phyloP scores from a whole-genome alignment of 805 yeast genomes.

The Wickerhamiella vanderwaltii region DNA sequence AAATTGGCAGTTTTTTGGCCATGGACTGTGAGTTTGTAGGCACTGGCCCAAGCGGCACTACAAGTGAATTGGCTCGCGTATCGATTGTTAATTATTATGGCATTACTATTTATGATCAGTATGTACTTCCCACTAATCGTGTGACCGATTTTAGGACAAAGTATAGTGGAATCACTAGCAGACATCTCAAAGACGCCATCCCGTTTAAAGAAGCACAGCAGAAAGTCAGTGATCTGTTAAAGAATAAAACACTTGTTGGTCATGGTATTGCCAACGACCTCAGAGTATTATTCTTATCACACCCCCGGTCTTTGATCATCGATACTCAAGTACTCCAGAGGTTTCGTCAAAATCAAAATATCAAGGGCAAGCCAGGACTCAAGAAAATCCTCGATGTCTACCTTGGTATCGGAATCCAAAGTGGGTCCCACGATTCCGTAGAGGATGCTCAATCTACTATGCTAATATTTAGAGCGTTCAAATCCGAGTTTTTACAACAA shows the following conservation, averaged over 20 bases:
- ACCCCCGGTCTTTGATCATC: conserved; percentile 50
- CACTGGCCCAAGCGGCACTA: conserved; percentile 57
- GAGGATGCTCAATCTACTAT: conserved; percentile 87
- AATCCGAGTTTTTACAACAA: conserved; percentile 8
- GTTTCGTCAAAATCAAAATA: conserved; percentile 34
- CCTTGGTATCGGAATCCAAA: conserved; percentile 51
- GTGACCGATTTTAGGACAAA: conserved; percentile 90
- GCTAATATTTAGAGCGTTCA: conserved; percentile 41
- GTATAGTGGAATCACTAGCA: conserved; percentile 76
- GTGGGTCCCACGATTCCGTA: conserved; percentile 69
- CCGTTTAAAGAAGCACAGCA: conserved; percentile 55
- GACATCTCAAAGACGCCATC: conserved; percentile 55
- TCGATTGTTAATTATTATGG: conserved; percentile 81
- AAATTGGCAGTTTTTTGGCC: conserved; percentile 62
- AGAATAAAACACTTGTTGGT: conserved; percentile 49
- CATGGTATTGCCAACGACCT: conserved; percentile 78
- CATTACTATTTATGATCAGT: conserved; percentile 53
- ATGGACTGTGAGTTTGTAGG: conserved; percentile 95
- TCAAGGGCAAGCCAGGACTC: conserved; percentile 40
- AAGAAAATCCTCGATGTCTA: conserved; percentile 50
- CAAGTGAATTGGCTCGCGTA: conserved; percentile 69
- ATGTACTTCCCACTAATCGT: conserved; percentile 58
- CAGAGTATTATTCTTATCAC: conserved; percentile 51
- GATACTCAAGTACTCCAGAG: conserved; percentile 60
- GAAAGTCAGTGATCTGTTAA: conserved; percentile 39